Percentiles rank a stretch among this genome's conserved stretches.
phyloP scores from a whole-genome alignment of 176 grass and related monocot species.

The Stipa capillata region DNA sequence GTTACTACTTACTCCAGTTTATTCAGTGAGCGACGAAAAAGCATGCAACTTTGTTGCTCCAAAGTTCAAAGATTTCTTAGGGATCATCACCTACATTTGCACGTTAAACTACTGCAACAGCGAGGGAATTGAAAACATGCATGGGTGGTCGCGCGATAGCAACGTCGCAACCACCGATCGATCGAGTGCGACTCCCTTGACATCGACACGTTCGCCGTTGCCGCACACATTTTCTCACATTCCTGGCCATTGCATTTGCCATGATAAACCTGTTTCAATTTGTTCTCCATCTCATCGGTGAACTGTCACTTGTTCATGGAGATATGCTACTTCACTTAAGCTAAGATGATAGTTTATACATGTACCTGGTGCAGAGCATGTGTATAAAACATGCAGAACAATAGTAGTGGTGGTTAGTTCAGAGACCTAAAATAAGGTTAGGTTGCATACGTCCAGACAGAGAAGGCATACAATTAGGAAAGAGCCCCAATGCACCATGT shows the following conservation, averaged over 20 bases:
- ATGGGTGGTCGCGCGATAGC: not conserved
- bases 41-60: too few relatives aligned
- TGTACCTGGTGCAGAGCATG: not conserved
- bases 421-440: not conserved
- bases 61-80: too few relatives aligned
- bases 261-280: not conserved
- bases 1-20: too few relatives aligned
- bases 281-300: not conserved
- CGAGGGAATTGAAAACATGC: not conserved
- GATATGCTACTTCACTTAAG: not conserved
- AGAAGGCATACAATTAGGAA: not conserved
- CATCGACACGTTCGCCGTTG: not conserved
- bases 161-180: conserved; percentile 16
- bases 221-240: not conserved
- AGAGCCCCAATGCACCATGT: not conserved
- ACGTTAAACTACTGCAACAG: not conserved
- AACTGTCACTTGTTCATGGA: not conserved
- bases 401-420: not conserved
- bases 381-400: not conserved
- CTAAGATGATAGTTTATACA: not conserved
- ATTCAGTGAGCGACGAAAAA: not conserved
- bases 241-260: not conserved
- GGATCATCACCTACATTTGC: not conserved
- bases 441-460: not conserved
- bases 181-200: not conserved